phyloP scores from a whole-genome alignment of 805 yeast genomes.

The Hanseniaspora lindneri region DNA sequence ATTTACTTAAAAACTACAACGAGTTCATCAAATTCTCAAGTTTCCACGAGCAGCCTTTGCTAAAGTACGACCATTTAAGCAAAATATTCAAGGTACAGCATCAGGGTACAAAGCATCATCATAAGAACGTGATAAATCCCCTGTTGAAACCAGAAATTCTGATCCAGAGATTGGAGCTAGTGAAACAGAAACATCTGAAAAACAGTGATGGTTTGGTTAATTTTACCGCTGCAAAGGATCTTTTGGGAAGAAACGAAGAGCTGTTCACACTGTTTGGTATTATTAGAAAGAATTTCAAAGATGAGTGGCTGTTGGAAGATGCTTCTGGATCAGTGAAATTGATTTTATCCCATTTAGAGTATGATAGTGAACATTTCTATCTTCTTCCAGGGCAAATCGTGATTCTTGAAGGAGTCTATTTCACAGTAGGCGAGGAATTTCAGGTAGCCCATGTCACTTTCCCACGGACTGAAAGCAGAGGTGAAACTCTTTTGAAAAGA shows the following conservation, averaged over 20 bases:
- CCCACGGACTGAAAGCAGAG: slow-evolving; percentile 78
- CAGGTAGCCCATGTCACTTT: slow-evolving; percentile 68
- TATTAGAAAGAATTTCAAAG: slow-evolving; percentile 49
- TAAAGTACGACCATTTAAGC: neutral
- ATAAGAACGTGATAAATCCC: slow-evolving; percentile 2
- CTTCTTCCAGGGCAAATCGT: slow-evolving; percentile 60
- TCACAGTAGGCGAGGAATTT: slow-evolving; percentile 53
- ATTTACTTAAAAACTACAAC: slow-evolving; percentile 1
- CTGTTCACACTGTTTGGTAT: slow-evolving; percentile 71
- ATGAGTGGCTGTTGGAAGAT: slow-evolving; percentile 71
- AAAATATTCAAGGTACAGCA: neutral
- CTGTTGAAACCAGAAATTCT: neutral
- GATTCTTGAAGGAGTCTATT: slow-evolving; percentile 74
- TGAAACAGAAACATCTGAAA: slow-evolving; percentile 4
- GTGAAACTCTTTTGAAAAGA: slow-evolving; percentile 29
- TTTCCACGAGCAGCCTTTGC: slow-evolving; percentile 6
- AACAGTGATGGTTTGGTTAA: slow-evolving; percentile 21
- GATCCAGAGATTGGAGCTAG: slow-evolving; percentile 41
- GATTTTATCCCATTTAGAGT: slow-evolving; percentile 26
- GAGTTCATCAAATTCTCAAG: slow-evolving; percentile 5
- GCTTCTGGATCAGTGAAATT: slow-evolving; percentile 51
- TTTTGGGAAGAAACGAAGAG: slow-evolving; percentile 72
- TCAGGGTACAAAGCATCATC: neutral
- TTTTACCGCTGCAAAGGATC: slow-evolving; percentile 66
- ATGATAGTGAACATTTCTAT: slow-evolving; percentile 56